Conservation (phyloP, 2,329 filamentous ascomycete genomes). For the Pestalotiopsis sp. region DNA sequence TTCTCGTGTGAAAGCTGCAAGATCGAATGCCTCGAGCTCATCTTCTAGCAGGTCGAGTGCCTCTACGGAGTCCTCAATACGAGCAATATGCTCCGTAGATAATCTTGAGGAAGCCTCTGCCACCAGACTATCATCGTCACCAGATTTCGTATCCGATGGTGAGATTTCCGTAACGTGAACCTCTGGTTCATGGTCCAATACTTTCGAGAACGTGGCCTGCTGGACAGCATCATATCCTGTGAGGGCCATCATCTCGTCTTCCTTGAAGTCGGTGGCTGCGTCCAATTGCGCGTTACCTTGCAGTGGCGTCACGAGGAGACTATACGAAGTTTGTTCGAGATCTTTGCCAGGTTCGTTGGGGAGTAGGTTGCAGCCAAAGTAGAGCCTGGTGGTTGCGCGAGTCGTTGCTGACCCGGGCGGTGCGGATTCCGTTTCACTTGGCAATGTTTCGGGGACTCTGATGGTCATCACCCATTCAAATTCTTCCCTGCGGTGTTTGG, state of each 20-base stretch:
- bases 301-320: conserved; percentile 40
- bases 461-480: conserved; percentile 34
- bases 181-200: conserved; percentile 10
- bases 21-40: conserved; percentile 56
- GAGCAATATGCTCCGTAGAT: conserved; percentile 34
- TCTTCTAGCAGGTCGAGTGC: conserved; percentile 65
- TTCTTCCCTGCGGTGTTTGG: conserved; percentile 31
- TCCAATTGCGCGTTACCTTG: conserved; percentile 24
- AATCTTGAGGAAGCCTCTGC: conserved; percentile 39
- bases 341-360: conserved; percentile 31
- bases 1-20: conserved; percentile 27
- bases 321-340: conserved; percentile 41
- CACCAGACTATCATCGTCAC: conserved; percentile 35
- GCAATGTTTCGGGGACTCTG: conserved; percentile 14
- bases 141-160: conserved; percentile 28
- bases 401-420: conserved; percentile 4
- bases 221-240: conserved; percentile 15
- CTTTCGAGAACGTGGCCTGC: conserved; percentile 21
- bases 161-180: conserved; percentile 17
- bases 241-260: conserved; percentile 23
- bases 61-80: conserved; percentile 67
- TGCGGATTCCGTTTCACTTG: background rate
- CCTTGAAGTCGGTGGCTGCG: conserved; percentile 8
- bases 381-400: conserved; percentile 32
- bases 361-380: conserved; percentile 57